Evolutionary conservation across 2,329 filamentous ascomycete genomes (phyloP), one percentile per base, ranked within the genome.

Genomic region (Xylariaceae sp.): DNA sequence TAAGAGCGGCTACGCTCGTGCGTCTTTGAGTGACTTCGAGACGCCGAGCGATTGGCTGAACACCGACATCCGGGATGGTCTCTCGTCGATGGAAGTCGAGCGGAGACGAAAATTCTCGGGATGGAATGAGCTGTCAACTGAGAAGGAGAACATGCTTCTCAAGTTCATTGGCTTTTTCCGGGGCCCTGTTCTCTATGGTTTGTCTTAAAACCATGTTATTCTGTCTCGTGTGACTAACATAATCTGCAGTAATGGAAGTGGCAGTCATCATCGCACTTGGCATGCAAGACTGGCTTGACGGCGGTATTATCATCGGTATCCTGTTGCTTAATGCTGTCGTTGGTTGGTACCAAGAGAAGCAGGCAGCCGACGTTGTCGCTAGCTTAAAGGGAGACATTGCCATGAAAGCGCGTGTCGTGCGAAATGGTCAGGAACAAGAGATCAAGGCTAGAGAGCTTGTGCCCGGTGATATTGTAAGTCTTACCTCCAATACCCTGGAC

Each of bases 331-430:
- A 90, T 77, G 87, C 87, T 64, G 73, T 85, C 57, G 87, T 89
- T 74, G 87, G 87, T 81, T 90, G 86, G 86, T 89, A 89, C 74
- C 87, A 90, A 73, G 87, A 90, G 74, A 89, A 89, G 79, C 86
- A 89, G 75, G 87, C 87, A 68, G 87, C 87, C 70, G 87, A 90
- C 74, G 86, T 89, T 69, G 86, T 89, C 67, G 87, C 87, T 53
- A 82, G 78, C 59, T 76, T 89, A 62, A 89, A 89, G 79, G 87
- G 87, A 79, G 87, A 90, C 69, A 90, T 90, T 70, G 87, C 87
- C 68, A 87, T 89, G 84, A 87, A 86, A 77, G 82, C 85, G 50
- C 79, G 78, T 61, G 85, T 88, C 67, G 75, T 89, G 67, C 86
- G 87, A 71, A 81, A 88, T 71, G 86, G 87, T 65, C 77, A 80